Conservation (phyloP, 2,329 filamentous ascomycete genomes). For the Aspergillus sp. region DNA sequence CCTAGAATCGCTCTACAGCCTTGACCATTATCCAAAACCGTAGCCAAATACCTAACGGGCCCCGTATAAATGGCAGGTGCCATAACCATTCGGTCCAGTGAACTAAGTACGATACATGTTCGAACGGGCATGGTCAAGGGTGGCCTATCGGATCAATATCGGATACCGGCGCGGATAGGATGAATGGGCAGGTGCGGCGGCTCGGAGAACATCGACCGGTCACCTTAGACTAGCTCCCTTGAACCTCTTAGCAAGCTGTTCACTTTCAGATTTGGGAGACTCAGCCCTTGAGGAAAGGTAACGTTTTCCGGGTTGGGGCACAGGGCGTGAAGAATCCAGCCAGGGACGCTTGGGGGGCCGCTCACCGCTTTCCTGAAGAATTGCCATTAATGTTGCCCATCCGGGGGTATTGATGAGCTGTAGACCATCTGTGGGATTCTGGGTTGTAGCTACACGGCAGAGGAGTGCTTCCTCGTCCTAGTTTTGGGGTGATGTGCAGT, state of each 20-base stretch:
- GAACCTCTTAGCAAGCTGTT: constrained; percentile 64
- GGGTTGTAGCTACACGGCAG: constrained; percentile 77
- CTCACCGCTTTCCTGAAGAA: constrained; percentile 97
- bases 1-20: background rate
- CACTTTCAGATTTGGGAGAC: constrained; percentile 51
- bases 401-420: constrained; percentile 83
- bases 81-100: background rate
- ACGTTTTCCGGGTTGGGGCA: constrained; percentile 34
- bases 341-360: constrained; percentile 73
- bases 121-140: background rate
- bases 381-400: constrained; percentile 91
- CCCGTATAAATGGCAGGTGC: background rate
- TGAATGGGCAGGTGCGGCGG: background rate
- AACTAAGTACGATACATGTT: background rate
- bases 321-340: constrained; percentile 37
- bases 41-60: background rate
- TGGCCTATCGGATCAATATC: background rate
- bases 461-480: constrained; percentile 88
- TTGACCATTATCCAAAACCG: background rate
- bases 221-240: constrained; percentile 60
- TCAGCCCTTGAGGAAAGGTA: constrained; percentile 35
- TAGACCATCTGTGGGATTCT: constrained; percentile 77
- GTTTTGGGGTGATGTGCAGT: background rate
- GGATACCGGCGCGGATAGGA: background rate
- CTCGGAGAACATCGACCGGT: constrained; percentile 17